These are phyloP conservation scores for Cladosporium sphaerospermum DNA, from an alignment of 2,329 filamentous ascomycete genomes.

Conservation along the genomic window DNA sequence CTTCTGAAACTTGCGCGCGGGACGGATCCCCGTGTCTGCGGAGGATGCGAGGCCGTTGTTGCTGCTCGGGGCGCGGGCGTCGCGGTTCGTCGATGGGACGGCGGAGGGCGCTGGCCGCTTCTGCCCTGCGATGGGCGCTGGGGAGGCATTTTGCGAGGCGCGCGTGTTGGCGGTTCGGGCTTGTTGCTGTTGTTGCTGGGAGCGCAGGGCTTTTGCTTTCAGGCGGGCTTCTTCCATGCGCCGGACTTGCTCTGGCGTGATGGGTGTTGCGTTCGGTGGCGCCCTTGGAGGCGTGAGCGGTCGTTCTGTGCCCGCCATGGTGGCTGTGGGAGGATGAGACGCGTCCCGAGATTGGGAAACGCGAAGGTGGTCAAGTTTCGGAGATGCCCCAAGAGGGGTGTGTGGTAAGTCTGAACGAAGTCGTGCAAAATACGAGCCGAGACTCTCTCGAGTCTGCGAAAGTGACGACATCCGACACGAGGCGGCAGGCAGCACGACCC, in stretches of 20 bases:
- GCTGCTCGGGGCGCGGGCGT: slow-evolving; percentile 51
- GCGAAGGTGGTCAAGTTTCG: too few species aligned
- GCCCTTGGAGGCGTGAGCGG: slow-evolving; percentile 44
- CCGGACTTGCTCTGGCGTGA: slow-evolving; percentile 57
- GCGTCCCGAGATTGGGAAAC: too few species aligned
- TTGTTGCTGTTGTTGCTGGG: slow-evolving; percentile 40
- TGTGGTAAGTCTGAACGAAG: too few species aligned
- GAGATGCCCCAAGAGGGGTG: too few species aligned
- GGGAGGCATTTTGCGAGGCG: slow-evolving; percentile 19
- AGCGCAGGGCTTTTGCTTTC: slow-evolving; percentile 76
- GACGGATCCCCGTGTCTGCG: slow-evolving; percentile 54
- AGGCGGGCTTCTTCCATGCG: slow-evolving; percentile 75
- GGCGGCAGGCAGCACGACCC: neutral
- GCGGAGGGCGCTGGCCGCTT: slow-evolving; percentile 60
- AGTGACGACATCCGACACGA: neutral
- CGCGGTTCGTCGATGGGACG: slow-evolving; percentile 57
- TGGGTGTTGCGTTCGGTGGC: slow-evolving; percentile 37
- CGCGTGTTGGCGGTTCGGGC: slow-evolving; percentile 21
- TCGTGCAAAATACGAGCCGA: too few species aligned
- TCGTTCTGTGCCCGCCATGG: slow-evolving; percentile 32
- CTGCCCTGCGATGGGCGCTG: slow-evolving; percentile 50
- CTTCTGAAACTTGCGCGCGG: slow-evolving; percentile 82
- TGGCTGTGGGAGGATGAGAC: neutral
- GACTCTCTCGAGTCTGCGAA: neutral
- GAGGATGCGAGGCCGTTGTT: slow-evolving; percentile 29